Evolutionary conservation across 2,329 filamentous ascomycete species (phyloP), one percentile per base, ranked within the genome.

Genomic region (Hymenoscyphus linearis): DNA sequence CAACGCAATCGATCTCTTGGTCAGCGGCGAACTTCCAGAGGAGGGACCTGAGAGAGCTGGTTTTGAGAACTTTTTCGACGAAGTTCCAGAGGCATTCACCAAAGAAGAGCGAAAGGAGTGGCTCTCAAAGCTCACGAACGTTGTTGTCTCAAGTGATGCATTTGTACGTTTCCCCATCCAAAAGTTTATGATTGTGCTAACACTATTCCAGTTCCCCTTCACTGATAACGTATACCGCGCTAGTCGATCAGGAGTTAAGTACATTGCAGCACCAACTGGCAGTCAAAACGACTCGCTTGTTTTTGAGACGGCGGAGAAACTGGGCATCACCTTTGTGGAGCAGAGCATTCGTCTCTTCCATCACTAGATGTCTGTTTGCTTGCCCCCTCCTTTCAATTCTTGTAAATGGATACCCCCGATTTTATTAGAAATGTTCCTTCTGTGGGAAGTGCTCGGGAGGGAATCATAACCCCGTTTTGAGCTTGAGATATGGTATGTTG

Each of bases 171-270:
- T 18, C 60, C 37, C n/a, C 13, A 27, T 27, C 36, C 22, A 13
- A 4, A 26, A 35, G 5, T 16, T 35, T 22, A 47, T 31, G 18
- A 55, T 55, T 37, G 22, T 7, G 44, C 26, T 52, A 40, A 59
- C 35, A 37, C 40, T 37, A 47, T 54, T 26, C 36, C 62, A 91
- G 90, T 99, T 99, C 85, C 95, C 95, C 68, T 99, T 99, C 79
- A 91, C 91, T 72, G 95, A 99, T 81, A 99, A 99, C 72, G 89
- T 99, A 67, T 97, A 96, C 85, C 87, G 95, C 68, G 90, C 92
- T 57, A 86, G 85, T 65, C 85, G 91, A 71, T 96, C 91, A 25
- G 95, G 95, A 56, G 92, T 86, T 73, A 98, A 96, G 81, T 99
- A 96, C 80, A 91, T 98, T 71, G 93, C 95, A 59, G 93, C 93